Base-by-base conservation (phyloP, 2,329 filamentous ascomycete species). In the Pseudogymnoascus sp. region DNA sequence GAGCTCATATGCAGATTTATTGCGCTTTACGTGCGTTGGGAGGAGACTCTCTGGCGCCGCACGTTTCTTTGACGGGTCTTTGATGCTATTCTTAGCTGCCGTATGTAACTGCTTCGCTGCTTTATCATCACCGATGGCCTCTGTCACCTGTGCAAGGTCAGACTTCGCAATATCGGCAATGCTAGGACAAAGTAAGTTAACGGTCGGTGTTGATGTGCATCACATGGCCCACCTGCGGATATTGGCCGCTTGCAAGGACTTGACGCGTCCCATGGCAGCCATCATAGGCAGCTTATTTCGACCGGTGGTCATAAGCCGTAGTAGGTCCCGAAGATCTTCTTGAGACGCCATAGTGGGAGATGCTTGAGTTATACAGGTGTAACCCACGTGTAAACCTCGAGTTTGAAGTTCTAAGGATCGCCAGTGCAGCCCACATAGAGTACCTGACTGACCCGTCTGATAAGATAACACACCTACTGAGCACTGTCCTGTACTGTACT, bases 301-400 rank as follows among this genome's bases (percentile, higher is more conserved):
- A 7, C 72, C 72, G 55, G 79, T 77, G 3, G 82, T 86, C 67
- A 87, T 75, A 62, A 86, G 77, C 55, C 83, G 82, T 61, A 87
- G 76, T 14, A 87, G 78, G 69, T 85, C 84, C 67, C 86, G 83
- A 22, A 87, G 73, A 66, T 87, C 84, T 64, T 82, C 78, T 65
- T 84, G 82, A 1, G 80, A 76, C 6, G 81, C 77, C 82, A 85
- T 84, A 7, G 25, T 14, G 14, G n/a, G 49, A 33, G 16, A 14
- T 55, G 2, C 49, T 22, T 33, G n/a, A 16, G 16, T 4, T 55
- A 8, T 55, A 22, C 49, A 55, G 35, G 49, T 33, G 49, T 22
- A 55, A 55, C 19, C 8, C 16, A 33, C 49, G 19, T 55, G 9
- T 55, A 33, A 55, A 19, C 11, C 5, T 33, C 49, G 9, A 14